These are phyloP conservation scores for Botryotinia globosa DNA, from an alignment of 2,329 filamentous ascomycete species.

Conservation along the genomic window DNA sequence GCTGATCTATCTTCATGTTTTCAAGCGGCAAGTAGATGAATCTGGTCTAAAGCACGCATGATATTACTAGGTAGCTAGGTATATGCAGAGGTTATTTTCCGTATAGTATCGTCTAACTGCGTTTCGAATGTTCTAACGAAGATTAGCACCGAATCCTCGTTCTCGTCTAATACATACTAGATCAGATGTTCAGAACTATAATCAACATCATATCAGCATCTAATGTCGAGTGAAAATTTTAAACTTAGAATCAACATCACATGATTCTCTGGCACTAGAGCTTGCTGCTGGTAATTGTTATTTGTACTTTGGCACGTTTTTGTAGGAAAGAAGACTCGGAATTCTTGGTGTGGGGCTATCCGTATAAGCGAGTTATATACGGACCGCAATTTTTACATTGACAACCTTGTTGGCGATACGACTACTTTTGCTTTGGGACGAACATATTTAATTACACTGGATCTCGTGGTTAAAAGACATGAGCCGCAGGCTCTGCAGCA, in stretches of 20 bases:
- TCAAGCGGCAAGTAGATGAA: neutral
- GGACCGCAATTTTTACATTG: neutral
- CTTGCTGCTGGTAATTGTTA: neutral
- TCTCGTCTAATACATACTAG: neutral
- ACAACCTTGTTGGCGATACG: neutral
- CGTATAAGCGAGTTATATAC: neutral
- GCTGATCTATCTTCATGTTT: neutral
- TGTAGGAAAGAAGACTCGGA: neutral
- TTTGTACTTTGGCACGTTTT: neutral
- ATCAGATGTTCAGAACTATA: neutral
- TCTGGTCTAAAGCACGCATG: too few relatives aligned
- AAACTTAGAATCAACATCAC: neutral
- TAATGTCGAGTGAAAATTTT: neutral
- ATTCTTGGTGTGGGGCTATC: neutral
- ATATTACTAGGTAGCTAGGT: neutral
- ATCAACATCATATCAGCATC: neutral
- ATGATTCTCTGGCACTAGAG: neutral
- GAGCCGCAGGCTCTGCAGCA: neutral
- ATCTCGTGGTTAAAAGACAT: accelerated
- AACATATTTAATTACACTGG: neutral
- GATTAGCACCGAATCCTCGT: accelerated
- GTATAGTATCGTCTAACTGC: neutral
- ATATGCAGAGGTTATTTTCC: too few relatives aligned
- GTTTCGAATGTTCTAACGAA: too few relatives aligned
- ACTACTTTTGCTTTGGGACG: neutral